Base-by-base conservation (phyloP, 305 asterid species). In the Fraxinus platypoda region DNA sequence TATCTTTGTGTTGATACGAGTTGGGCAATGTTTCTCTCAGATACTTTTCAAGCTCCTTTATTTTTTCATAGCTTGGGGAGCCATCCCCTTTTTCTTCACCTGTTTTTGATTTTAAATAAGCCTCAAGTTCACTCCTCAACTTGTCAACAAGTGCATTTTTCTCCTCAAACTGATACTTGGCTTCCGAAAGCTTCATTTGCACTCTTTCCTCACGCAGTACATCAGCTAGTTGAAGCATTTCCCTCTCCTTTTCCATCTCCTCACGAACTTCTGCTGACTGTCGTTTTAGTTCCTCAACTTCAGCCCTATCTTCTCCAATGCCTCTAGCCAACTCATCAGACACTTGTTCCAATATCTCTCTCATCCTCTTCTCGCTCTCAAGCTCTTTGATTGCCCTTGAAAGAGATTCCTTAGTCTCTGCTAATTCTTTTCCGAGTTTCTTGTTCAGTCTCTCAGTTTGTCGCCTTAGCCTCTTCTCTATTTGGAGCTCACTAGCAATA, bases 101-200 rank as follows among this genome's bases (percentile, higher is more conserved):
- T 8, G 41, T 91, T 85, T 91, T 93, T 9, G 86, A 83, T 88
- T 88, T 89, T 87, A 96, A 85, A 81, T 88, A 96, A 0, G 87
- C 86, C 89, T 94, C 97, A 41, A 96, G 90, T 85, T 94, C 98
- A 12, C 46, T 87, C 84, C 90, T 94, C 82, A 94, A 81, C 74
- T 86, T 87, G 37, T 96, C 98, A 23, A 96, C 91, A 82, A 82
- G 89, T 4, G 93, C 95, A 71, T 92, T 93, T 83, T 94, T 96
- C 90, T 96, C 98, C 91, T 96, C 99, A 5, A 94, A 94, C 23
- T 92, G 93, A 82, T 92, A 91, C 93, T 88, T 94, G 3, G 98
- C 99, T 85, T 97, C 99, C 0, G 90, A 86, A 21, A 97, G 96
- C 90, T 97, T 97, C 98, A 94, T 97, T 82, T 93, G 98, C 62